Conservation (phyloP, 495 filamentous ascomycete species). For the Trichoderma asperelloides region DNA sequence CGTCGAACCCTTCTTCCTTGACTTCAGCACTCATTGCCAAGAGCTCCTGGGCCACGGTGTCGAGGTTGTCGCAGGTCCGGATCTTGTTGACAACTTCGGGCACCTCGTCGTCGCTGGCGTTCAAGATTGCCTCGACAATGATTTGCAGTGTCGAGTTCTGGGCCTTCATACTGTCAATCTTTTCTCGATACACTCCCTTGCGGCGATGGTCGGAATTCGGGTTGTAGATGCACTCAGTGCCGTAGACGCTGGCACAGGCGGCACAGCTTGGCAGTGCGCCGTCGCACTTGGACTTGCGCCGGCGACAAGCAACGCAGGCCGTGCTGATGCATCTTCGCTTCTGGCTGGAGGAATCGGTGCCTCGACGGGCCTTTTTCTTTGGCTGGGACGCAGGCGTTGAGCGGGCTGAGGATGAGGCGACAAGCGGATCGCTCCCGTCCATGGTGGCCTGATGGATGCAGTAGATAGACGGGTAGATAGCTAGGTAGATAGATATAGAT, state of each 20-base stretch:
- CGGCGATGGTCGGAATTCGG: constrained; percentile 91
- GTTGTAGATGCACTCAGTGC: constrained; percentile 89
- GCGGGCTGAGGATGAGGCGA: constrained; percentile 4
- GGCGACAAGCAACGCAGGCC: constrained; percentile 87
- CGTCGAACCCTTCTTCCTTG: constrained; percentile 15
- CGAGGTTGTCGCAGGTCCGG: constrained; percentile 82
- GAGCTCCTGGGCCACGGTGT: constrained; percentile 79
- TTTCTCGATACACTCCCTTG: constrained; percentile 94
- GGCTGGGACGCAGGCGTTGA: constrained; percentile 16
- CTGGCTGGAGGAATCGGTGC: constrained; percentile 38
- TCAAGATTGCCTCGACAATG: constrained; percentile 85
- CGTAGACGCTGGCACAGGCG: constrained; percentile 90
- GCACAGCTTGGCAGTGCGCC: constrained; percentile 88
- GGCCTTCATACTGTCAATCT: constrained; percentile 82
- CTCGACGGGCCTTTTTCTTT: constrained; percentile 45
- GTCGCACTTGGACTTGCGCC: constrained; percentile 90
- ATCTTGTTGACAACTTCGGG: constrained; percentile 76
- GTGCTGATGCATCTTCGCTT: constrained; percentile 91
- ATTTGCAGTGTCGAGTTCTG: constrained; percentile 83
- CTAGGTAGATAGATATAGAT: not conserved
- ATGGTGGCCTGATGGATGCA: not conserved
- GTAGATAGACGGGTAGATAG: not conserved
- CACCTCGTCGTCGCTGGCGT: constrained; percentile 77
- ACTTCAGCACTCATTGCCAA: constrained; percentile 24
- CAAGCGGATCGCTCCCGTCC: not conserved